Percentiles rank a stretch among this genome's conserved stretches.
Conservation (phyloP, 163 green algal genomes). For the Volvox carteri region DNA sequence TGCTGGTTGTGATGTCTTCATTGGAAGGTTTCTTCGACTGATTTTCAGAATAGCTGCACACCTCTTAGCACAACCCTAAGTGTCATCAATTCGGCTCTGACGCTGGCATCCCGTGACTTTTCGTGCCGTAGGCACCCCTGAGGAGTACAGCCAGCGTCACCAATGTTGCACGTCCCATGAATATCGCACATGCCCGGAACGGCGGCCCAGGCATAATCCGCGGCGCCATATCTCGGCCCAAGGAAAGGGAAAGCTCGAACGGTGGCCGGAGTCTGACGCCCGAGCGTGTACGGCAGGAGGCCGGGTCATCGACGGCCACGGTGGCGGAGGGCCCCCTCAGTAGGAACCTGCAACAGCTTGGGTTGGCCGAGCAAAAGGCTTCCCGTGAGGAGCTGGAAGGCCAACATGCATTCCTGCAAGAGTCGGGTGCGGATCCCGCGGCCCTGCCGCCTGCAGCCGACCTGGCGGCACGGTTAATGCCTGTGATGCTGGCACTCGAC, state of each 20-base stretch:
- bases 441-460: constrained; percentile 1
- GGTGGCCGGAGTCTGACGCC: constrained; percentile 2
- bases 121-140: constrained; percentile 12
- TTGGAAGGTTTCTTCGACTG: too few species aligned
- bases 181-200: not conserved
- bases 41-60: too few species aligned
- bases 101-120: too few species aligned
- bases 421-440: not conserved
- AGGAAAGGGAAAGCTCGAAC: not conserved
- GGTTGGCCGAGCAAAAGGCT: not conserved
- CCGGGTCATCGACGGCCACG: not conserved
- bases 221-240: constrained; percentile 6
- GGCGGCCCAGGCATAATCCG: constrained; percentile 6
- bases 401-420: not conserved
- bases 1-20: too few species aligned
- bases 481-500: constrained; percentile 39
- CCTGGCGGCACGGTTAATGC: constrained; percentile 2
- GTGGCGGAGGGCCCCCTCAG: not conserved
- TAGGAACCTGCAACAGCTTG: not conserved
- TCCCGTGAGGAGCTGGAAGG: not conserved
- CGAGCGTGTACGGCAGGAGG: not conserved
- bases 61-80: too few species aligned
- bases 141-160: not conserved
- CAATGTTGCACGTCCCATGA: not conserved
- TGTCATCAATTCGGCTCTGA: too few species aligned